Evolutionary conservation across 257 asterid genomes (phyloP).

Genomic region (Nicotiana paniculata): DNA sequence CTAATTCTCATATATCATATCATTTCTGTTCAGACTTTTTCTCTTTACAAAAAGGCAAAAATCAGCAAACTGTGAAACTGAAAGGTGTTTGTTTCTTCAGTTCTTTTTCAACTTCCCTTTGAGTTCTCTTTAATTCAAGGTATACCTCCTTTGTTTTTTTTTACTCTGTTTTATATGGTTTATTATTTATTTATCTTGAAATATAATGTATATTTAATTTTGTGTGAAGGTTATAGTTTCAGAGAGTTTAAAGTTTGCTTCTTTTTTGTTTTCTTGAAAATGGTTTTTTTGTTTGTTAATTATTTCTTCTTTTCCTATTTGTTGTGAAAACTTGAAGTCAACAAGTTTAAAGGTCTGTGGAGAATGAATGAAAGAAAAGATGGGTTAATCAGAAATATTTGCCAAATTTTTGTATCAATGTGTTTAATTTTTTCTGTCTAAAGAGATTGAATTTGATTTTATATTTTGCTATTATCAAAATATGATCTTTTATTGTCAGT

Average conservation of each 20-base stretch:
- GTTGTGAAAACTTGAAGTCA: background rate
- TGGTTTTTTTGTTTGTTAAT: background rate
- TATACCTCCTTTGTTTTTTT: background rate
- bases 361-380: background rate
- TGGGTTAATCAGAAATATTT: background rate
- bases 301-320: background rate
- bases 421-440: background rate
- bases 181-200: background rate
- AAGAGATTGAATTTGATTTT: background rate
- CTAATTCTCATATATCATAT: background rate
- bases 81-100: background rate
- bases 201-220: background rate
- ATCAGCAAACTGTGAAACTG: background rate
- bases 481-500: background rate
- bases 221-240: background rate
- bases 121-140: constrained; percentile 6
- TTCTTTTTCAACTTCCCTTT: constrained; percentile 4
- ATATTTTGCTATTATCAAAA: background rate
- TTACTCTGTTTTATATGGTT: background rate
- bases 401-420: background rate
- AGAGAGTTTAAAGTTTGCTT: background rate
- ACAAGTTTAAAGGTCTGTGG: background rate
- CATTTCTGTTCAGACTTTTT: background rate
- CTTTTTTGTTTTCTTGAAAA: background rate
- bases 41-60: background rate